Base-by-base conservation (phyloP, 1,284 basidiomycete species). In the Serendipita sp. region DNA sequence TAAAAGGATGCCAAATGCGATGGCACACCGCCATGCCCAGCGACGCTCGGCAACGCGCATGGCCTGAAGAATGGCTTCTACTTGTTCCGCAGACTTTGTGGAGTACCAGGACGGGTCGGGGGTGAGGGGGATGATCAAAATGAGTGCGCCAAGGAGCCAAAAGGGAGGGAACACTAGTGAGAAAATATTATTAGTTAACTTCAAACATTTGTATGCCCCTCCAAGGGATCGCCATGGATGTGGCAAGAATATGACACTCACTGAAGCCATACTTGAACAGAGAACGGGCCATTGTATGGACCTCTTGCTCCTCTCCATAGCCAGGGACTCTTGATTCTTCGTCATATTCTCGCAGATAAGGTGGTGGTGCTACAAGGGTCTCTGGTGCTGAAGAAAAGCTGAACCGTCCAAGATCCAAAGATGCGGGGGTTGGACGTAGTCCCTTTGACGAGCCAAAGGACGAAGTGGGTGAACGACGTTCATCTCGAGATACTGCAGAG, bases 21-120 rank as follows among this genome's bases (percentile, higher is more conserved):
- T 58, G 34, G 32, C 53, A 58, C 53, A 58, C 10, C 53, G 53
- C 53, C 53, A 58, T n/a, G 53, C 53, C 53, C 53, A 58, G 34
- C 53, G 53, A 32, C 53, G 53, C 34, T 58, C 53, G 4, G 34
- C 53, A 35, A 58, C 29, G 17, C 53, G 17, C 53, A 58, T 58
- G 17, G 34, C 53, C 4, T 22, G 15, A n/a, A 58, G 53, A 8
- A 58, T 58, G 29, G 15, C 32, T 10, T 58, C 26, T 10, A 58
- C 34, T 30, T 30, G 26, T 32, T 58, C 34, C 53, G 17, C 22
- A 26, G 26, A 30, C 29, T 58, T 58, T 26, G 17, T 32, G 12
- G 53, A 22, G n/a, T 49, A 30, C 53, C 53, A 58, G 10, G 53
- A 58, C 8, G 17, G 26, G 32, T 26, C 26, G 15, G 53, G 53